These are phyloP conservation scores for Pyricularia grisea DNA, from an alignment of 2,329 filamentous ascomycete genomes.

Conservation along the genomic window DNA sequence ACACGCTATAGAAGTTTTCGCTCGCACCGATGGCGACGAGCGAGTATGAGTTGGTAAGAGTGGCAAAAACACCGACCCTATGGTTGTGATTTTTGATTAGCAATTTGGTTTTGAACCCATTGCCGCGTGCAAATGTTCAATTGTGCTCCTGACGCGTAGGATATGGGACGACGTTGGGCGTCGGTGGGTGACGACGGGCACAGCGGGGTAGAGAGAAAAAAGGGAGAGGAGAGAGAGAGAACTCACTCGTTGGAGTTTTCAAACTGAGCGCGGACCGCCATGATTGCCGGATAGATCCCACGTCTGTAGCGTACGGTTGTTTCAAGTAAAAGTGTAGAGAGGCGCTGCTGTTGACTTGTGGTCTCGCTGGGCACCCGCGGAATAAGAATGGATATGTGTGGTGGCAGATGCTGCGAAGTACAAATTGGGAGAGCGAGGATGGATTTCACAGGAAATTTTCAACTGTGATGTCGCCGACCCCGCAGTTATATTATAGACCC, in stretches of 20 bases:
- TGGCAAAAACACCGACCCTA: conserved; percentile 93
- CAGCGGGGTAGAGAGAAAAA: conserved; percentile 10
- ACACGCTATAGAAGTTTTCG: conserved; percentile 99
- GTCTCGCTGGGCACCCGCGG: not conserved
- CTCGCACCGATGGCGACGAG: conserved; percentile 89
- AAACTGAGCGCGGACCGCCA: conserved; percentile 67
- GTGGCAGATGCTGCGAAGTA: not conserved
- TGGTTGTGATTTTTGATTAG: not conserved
- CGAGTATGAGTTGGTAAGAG: conserved; percentile 94
- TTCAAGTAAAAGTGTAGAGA: not conserved
- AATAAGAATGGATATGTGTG: not conserved
- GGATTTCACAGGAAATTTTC: not conserved
- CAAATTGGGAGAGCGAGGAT: not conserved
- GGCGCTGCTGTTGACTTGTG: not conserved
- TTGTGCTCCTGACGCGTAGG: not conserved
- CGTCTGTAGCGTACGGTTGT: not conserved
- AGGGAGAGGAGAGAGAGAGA: not conserved
- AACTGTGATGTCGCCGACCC: not conserved
- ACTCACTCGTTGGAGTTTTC: conserved; percentile 87
- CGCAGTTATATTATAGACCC: not conserved
- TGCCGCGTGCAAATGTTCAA: not conserved
- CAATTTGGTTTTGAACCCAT: not conserved
- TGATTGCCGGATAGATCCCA: conserved; percentile 23
- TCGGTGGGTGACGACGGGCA: conserved; percentile 12
- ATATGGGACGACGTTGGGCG: not conserved